These are phyloP conservation scores for Narthecium ossifragum DNA, from an alignment of 106 monocot species.

Conservation along the genomic window DNA sequence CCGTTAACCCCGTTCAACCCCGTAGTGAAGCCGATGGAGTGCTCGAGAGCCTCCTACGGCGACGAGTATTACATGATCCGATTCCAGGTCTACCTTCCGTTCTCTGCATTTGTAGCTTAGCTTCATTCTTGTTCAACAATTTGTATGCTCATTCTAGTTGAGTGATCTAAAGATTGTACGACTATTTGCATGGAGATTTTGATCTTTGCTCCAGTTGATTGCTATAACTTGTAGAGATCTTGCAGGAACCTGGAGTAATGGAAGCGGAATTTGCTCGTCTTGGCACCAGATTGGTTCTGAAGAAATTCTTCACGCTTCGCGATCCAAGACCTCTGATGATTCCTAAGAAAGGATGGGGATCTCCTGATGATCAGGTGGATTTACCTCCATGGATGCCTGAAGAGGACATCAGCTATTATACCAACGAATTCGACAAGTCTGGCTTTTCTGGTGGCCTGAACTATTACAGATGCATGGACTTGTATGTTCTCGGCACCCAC, in stretches of 20 bases:
- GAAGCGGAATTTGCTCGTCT: slow-evolving; percentile 9
- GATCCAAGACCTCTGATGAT: background rate
- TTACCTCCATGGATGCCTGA: too few relatives aligned
- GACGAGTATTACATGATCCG: slow-evolving; percentile 37
- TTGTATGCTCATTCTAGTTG: too few relatives aligned
- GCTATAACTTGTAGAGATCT: too few relatives aligned
- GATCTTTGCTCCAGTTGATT: too few relatives aligned
- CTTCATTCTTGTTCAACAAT: background rate
- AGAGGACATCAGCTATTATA: too few relatives aligned
- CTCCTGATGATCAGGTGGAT: background rate
- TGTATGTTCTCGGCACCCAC: background rate
- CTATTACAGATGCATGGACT: too few relatives aligned
- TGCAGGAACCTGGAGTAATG: slow-evolving; percentile 12
- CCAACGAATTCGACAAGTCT: too few relatives aligned
- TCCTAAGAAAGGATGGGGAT: slow-evolving; percentile 11
- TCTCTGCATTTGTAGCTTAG: too few relatives aligned
- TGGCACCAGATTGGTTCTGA: background rate
- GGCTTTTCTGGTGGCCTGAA: too few relatives aligned
- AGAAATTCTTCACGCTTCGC: background rate
- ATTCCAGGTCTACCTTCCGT: slow-evolving; percentile 31
- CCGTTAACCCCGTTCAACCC: slow-evolving; percentile 19
- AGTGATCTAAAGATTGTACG: too few relatives aligned
- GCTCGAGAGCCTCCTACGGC: slow-evolving; percentile 17
- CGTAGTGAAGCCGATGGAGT: slow-evolving; percentile 13
- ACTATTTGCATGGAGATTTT: too few relatives aligned